Base-by-base conservation (phyloP, 352 stramenopile species). In the Phytophthora colocasiae region DNA sequence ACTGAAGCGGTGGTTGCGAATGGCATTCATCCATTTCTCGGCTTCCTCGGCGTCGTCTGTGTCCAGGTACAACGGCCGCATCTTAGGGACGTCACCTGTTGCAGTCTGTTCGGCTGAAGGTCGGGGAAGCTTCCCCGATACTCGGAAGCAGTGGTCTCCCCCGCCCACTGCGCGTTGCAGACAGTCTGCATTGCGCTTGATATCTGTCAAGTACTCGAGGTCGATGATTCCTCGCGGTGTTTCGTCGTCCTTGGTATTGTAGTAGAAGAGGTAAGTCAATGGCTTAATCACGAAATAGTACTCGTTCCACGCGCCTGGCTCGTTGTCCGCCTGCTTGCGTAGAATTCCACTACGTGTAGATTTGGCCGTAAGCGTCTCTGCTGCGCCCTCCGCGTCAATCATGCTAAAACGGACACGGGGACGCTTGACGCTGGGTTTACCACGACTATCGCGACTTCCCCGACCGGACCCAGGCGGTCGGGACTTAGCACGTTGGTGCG, bases 281-380 rank as follows among this genome's bases (percentile, higher is more conserved):
- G 85, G 81, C 43, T 87, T 84, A 53, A 96, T 65, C 47, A 86
- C 83, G 63, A 96, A 94, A 59, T 80, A 96, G 71, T 94, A 94
- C 51, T 80, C 66, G 53, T 88, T 92, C 87, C 87, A 95, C 5
- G 76, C 71, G 6, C 87, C 87, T 0, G 82, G 80, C 36, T 93
- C 80, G 50, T 93, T 93, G 70, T 92, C 87, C 6, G 83, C 87
- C 55, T 95, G 85, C 56, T 94, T 93, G 39, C 74, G 71, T 6
- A 95, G 53, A 41, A 88, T 88, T 0, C 87, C 87, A 38, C 69
- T 81, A 58, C 75, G 84, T 46, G 80, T 87, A 11, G 71, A 82
- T 14, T 88, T 71, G 22, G 75, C 48, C 15, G 83, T 76, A 2
- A 93, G 31, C 2, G 71, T 49, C 27, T 66, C 39, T 12, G 85